phyloP scores from a whole-genome alignment of 1,139 yeast species.

The Diutina rugosa region DNA sequence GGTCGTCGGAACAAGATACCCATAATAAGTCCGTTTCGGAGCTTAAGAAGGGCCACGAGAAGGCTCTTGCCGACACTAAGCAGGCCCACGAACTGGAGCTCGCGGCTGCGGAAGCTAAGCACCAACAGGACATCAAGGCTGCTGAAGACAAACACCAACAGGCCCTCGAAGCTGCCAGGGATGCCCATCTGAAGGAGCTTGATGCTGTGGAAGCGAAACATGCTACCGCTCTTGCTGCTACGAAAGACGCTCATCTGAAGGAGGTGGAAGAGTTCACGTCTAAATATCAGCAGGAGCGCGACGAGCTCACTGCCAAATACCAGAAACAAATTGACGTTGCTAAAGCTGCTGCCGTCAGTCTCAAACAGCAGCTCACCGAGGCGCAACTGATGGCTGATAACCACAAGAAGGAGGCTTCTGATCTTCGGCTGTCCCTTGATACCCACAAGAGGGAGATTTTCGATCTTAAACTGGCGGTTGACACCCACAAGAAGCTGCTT shows the following conservation, averaged over 20 bases:
- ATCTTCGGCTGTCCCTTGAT: not conserved
- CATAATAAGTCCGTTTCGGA: not conserved
- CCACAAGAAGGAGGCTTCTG: not conserved
- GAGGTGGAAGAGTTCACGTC: not conserved
- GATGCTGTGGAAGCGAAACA: conserved; percentile 10
- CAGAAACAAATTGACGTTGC: not conserved
- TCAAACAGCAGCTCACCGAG: not conserved
- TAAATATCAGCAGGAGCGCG: not conserved
- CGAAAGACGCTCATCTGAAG: not conserved
- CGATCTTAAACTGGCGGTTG: not conserved
- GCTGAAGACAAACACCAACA: not conserved
- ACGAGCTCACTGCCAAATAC: not conserved
- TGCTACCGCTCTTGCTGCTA: conserved; percentile 1
- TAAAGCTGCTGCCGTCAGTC: not conserved
- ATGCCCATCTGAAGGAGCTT: conserved; percentile 6
- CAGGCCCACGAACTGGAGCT: not conserved
- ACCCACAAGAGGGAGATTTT: not conserved
- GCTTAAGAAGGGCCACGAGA: not conserved
- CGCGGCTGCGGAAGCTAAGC: not conserved
- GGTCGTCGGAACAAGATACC: not conserved
- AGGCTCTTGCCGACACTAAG: conserved; percentile 3
- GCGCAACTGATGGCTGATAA: not conserved
- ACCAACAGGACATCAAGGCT: not conserved
- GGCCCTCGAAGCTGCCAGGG: not conserved
- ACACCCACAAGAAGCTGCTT: not conserved